Percentiles rank a stretch among this genome's conserved stretches.
Evolutionary conservation across 2,329 filamentous ascomycete species (phyloP).

Genomic region (Fusarium sp.): DNA sequence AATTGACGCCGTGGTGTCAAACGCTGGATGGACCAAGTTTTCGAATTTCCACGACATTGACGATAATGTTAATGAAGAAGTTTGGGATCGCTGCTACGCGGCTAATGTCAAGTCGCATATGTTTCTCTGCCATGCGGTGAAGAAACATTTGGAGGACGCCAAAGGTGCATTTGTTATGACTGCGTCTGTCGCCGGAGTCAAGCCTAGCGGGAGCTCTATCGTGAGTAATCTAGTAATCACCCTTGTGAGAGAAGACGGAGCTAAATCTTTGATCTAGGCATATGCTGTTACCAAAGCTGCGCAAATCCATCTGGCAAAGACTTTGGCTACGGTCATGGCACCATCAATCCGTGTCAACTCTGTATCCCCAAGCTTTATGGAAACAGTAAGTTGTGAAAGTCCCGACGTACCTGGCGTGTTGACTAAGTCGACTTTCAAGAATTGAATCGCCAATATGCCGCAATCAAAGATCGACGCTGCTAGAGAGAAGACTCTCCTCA

Average conservation of each 20-base stretch:
- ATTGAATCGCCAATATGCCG: background rate
- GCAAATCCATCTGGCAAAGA: conserved; percentile 3
- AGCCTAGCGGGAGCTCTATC: conserved; percentile 10
- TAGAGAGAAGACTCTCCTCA: background rate
- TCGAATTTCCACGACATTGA: background rate
- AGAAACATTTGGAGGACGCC: background rate
- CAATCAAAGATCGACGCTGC: conserved; percentile 5
- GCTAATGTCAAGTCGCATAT: conserved; percentile 13
- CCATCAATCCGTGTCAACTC: conserved; percentile 4
- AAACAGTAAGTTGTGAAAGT: background rate
- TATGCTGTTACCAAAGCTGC: conserved; percentile 11
- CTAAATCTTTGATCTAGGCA: background rate
- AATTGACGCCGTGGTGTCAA: conserved; percentile 5
- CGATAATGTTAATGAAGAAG: conserved; percentile 9
- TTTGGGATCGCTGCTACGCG: conserved; percentile 11
- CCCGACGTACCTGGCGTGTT: rapidly evolving
- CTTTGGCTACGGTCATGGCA: conserved; percentile 7
- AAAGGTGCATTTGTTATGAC: conserved; percentile 6
- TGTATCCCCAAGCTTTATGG: conserved; percentile 13
- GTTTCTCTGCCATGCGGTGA: conserved; percentile 4
- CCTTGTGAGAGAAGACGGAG: rapidly evolving
- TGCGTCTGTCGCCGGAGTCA: background rate
- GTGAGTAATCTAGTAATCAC: background rate
- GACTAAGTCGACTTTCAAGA: background rate
- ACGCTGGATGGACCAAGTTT: conserved; percentile 12